Evolutionary conservation across 2,329 filamentous ascomycete genomes (phyloP).

Genomic region (Ophiostoma novo-ulmi): DNA sequence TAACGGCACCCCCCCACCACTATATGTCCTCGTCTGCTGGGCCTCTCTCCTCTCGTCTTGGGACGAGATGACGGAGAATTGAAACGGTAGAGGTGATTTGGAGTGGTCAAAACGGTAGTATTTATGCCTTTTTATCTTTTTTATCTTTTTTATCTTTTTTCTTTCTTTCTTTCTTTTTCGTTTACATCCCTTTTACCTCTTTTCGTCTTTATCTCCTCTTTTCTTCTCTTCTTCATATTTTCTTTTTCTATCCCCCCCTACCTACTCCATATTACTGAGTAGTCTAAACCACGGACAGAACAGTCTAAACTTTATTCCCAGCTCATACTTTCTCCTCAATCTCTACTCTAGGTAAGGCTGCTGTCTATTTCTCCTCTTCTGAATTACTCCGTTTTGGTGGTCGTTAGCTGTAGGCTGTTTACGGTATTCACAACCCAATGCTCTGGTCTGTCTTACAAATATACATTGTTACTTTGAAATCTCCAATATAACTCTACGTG

Average conservation of each 20-base stretch:
- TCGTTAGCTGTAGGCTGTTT: too few relatives aligned
- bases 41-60: neutral
- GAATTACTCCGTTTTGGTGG: neutral
- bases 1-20: neutral
- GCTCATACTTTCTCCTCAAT: neutral
- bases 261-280: neutral
- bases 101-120: slow-evolving; percentile 3
- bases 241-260: neutral
- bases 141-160: neutral
- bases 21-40: neutral
- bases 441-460: slow-evolving; percentile 1
- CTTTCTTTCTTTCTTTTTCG: neutral
- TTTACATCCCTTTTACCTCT: neutral
- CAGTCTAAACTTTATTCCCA: slow-evolving; percentile 15
- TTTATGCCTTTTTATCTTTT: slow-evolving; percentile 7
- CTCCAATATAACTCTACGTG: neutral
- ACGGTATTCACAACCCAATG: neutral
- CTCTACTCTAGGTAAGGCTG: neutral
- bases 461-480: neutral
- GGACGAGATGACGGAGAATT: slow-evolving; percentile 2
- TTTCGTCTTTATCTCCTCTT: neutral
- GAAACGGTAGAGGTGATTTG: slow-evolving; percentile 9
- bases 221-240: neutral
- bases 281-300: slow-evolving; percentile 1
- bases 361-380: neutral